Conservation (phyloP, 2,329 filamentous ascomycete species). For the Zasmidium cellare region DNA sequence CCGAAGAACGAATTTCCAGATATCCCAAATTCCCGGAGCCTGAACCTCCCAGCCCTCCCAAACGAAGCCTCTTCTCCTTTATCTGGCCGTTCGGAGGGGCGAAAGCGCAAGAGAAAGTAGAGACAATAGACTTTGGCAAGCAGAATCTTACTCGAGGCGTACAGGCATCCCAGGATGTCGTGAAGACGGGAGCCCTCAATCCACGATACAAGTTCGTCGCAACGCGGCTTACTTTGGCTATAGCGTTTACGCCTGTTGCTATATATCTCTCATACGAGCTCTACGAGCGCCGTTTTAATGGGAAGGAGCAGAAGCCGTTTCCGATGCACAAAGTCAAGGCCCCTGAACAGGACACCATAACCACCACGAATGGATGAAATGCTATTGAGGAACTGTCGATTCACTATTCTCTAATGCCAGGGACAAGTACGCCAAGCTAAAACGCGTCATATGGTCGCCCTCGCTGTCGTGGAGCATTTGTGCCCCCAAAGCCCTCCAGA, state of each 20-base stretch:
- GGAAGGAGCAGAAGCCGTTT: slow-evolving; percentile 27
- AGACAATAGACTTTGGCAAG: slow-evolving; percentile 6
- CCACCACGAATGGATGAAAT: neutral
- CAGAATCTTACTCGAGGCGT: slow-evolving; percentile 23
- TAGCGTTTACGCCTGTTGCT: slow-evolving; percentile 21
- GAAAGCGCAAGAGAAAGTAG: neutral
- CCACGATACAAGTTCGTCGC: slow-evolving; percentile 28
- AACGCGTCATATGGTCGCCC: slow-evolving; percentile 5
- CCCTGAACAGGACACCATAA: neutral
- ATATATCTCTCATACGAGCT: slow-evolving; percentile 30
- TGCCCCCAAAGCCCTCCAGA: too few relatives aligned
- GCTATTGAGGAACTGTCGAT: neutral
- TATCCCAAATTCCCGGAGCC: slow-evolving; percentile 6
- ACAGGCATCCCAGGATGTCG: slow-evolving; percentile 24
- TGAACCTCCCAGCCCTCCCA: neutral
- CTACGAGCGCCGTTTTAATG: slow-evolving; percentile 29
- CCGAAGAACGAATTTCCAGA: slow-evolving; percentile 8
- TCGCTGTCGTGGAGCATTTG: too few relatives aligned
- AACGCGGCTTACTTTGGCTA: neutral
- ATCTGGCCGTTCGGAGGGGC: slow-evolving; percentile 8
- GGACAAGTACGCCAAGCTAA: slow-evolving; percentile 2
- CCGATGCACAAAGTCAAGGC: neutral
- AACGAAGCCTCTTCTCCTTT: slow-evolving; percentile 6
- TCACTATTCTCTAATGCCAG: neutral
- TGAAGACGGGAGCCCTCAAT: slow-evolving; percentile 27